These are phyloP conservation scores for Quillaja saponaria DNA, from an alignment of 306 rosid species.

Conservation along the genomic window DNA sequence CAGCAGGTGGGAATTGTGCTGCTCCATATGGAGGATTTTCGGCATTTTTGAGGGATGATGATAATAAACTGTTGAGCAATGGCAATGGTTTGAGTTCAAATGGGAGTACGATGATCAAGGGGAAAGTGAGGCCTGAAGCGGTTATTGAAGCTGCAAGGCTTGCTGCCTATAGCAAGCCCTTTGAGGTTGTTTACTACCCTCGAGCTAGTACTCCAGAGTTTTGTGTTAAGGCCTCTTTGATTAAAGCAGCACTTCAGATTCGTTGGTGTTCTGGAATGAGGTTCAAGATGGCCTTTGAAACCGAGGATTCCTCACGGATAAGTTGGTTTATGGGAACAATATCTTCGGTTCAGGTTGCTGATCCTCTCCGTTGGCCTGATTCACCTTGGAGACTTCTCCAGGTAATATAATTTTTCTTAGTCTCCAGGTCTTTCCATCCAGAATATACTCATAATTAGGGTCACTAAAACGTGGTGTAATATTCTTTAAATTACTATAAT, in stretches of 20 bases:
- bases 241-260: conserved; percentile 69
- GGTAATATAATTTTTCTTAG: conserved; percentile 48
- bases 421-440: not conserved
- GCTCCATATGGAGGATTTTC: conserved; percentile 64
- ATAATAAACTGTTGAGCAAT: conserved; percentile 45
- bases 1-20: conserved; percentile 58
- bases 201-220: conserved; percentile 85
- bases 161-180: conserved; percentile 69
- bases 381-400: conserved; percentile 97
- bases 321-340: conserved; percentile 89
- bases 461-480: conserved; percentile 8
- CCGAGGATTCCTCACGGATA: conserved; percentile 82
- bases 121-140: conserved; percentile 69
- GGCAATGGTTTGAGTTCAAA: conserved; percentile 46
- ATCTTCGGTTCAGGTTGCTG: conserved; percentile 74
- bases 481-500: not conserved
- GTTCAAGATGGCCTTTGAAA: conserved; percentile 95
- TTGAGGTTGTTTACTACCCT: conserved; percentile 88
- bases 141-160: conserved; percentile 76
- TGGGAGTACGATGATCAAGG: conserved; percentile 48
- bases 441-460: conserved; percentile 11
- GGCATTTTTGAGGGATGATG: conserved; percentile 56
- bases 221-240: conserved; percentile 72
- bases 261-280: conserved; percentile 89
- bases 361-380: conserved; percentile 77